A percentile compares a stretch with the other conserved stretches of the same genome.
These are phyloP conservation scores for Chaetoceros tenuissimus DNA, from an alignment of 108 stramenopile genomes.

Conservation along the genomic window DNA sequence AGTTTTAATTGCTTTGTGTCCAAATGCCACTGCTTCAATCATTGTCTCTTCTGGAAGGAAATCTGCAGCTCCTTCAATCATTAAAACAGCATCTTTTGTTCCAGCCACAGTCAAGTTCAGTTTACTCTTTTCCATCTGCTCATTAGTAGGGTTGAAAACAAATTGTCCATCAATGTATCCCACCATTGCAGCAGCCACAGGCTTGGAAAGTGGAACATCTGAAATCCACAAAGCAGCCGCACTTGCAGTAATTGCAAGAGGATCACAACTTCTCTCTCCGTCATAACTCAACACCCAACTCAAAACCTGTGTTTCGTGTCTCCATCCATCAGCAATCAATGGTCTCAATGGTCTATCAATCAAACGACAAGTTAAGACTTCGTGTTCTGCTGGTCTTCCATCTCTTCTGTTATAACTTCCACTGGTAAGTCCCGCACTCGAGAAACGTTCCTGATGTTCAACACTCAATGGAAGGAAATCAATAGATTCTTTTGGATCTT, in stretches of 20 bases:
- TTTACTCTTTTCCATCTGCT: constrained; percentile 52
- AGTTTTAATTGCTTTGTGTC: constrained; percentile 68
- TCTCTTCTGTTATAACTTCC: constrained; percentile 85
- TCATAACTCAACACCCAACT: constrained; percentile 89
- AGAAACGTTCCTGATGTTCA: constrained; percentile 90
- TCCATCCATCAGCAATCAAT: constrained; percentile 82
- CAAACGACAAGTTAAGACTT: constrained; percentile 85
- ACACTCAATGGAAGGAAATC: constrained; percentile 90
- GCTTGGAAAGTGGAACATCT: constrained; percentile 60
- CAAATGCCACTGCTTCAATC: constrained; percentile 75
- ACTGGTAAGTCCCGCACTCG: constrained; percentile 76
- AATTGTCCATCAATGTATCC: constrained; percentile 50
- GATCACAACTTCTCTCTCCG: constrained; percentile 54
- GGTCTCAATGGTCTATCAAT: constrained; percentile 95
- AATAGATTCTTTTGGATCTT: constrained; percentile 35
- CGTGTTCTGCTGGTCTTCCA: constrained; percentile 79
- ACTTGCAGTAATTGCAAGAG: constrained; percentile 64
- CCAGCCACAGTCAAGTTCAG: constrained; percentile 78
- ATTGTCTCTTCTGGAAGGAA: constrained; percentile 82
- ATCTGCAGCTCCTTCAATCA: constrained; percentile 93
- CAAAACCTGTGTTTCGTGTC: constrained; percentile 90
- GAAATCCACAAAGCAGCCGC: constrained; percentile 63
- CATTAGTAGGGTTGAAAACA: constrained; percentile 63
- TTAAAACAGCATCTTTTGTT: constrained; percentile 83
- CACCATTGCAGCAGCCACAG: constrained; percentile 78